Conservation (phyloP, 2,329 filamentous ascomycete genomes). For the Fusarium algeriense region DNA sequence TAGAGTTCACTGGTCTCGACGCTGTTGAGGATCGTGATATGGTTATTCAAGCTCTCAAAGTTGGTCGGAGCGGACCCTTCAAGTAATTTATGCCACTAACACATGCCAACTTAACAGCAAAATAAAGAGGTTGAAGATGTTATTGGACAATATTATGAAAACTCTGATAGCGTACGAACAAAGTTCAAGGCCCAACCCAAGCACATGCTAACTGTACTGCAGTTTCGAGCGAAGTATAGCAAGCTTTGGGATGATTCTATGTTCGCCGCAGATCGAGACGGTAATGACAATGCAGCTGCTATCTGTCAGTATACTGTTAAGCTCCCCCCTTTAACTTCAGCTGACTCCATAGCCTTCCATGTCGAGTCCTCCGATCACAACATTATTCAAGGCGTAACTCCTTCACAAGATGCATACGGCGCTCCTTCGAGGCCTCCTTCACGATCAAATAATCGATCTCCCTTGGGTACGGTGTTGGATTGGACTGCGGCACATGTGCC, state of each 20-base stretch:
- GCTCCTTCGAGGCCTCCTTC: constrained; percentile 74
- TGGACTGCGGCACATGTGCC: constrained; percentile 58
- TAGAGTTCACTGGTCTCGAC: constrained; percentile 57
- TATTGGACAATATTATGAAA: constrained; percentile 65
- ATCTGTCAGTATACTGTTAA: constrained; percentile 55
- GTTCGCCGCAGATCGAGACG: constrained; percentile 67
- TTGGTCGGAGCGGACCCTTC: constrained; percentile 30
- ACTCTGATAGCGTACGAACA: constrained; percentile 52
- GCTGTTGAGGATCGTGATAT: constrained; percentile 54
- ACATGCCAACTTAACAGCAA: constrained; percentile 41
- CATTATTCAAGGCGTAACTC: constrained; percentile 59
- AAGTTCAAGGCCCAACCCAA: neutral
- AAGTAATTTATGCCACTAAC: constrained; percentile 20
- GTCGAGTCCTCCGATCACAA: constrained; percentile 64
- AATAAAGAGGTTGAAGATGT: constrained; percentile 63
- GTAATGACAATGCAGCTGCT: constrained; percentile 56
- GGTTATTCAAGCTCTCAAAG: constrained; percentile 58
- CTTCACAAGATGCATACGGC: constrained; percentile 55
- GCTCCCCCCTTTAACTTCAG: constrained; percentile 9
- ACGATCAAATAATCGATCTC: constrained; percentile 68
- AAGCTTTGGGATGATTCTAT: constrained; percentile 66
- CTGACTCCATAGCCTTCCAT: constrained; percentile 62
- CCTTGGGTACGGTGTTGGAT: constrained; percentile 65
- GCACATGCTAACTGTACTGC: constrained; percentile 29
- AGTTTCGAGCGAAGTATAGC: constrained; percentile 63